phyloP scores from a whole-genome alignment of 169 alveolate species.

The Plasmodium relictum region DNA sequence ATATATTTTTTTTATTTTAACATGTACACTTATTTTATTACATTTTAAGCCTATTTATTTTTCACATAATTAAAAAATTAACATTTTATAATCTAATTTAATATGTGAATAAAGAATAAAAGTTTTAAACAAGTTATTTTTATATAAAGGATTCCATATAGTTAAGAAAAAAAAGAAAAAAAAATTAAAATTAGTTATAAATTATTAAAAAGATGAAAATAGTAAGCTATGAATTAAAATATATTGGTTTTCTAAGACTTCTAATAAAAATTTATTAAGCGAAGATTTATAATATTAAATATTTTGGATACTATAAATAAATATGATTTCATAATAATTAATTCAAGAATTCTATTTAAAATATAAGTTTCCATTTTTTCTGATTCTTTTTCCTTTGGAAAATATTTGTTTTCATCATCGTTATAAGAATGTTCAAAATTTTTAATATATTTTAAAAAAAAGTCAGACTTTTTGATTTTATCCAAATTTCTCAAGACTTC shows the following conservation, averaged over 20 bases:
- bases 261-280: constrained; percentile 17
- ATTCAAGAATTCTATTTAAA: constrained; percentile 42
- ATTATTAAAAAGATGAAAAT: too few relatives aligned
- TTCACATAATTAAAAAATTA: too few relatives aligned
- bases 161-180: not conserved
- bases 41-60: too few relatives aligned
- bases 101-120: too few relatives aligned
- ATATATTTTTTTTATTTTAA: too few relatives aligned
- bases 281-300: constrained; percentile 48
- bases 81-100: too few relatives aligned
- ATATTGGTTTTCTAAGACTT: not conserved
- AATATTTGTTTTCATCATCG: not conserved
- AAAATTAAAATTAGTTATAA: too few relatives aligned
- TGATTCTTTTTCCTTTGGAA: constrained; percentile 4
- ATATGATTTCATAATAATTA: constrained; percentile 51
- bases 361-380: constrained; percentile 14
- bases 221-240: too few relatives aligned
- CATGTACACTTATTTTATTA: too few relatives aligned
- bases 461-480: not conserved
- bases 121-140: too few relatives aligned
- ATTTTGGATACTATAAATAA: constrained; percentile 19
- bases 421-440: constrained; percentile 1
- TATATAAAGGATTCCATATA: too few relatives aligned
- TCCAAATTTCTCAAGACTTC: not conserved
- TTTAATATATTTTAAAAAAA: constrained; percentile 18